Conservation (phyloP, 257 asterid genomes). For the Fraxinus anomala region DNA sequence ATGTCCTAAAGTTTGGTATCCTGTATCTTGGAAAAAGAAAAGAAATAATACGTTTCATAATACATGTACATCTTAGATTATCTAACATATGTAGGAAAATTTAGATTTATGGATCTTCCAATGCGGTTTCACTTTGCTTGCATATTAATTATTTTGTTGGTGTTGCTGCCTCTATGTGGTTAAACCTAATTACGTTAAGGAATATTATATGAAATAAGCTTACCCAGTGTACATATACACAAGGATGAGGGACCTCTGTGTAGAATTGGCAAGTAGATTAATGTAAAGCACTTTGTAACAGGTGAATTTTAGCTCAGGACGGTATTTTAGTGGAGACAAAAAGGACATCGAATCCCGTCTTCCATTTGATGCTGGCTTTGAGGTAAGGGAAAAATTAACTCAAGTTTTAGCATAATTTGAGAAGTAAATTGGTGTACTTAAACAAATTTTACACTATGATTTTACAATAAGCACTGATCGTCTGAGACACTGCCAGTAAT, state of each 20-base stretch:
- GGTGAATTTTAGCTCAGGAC: constrained; percentile 98
- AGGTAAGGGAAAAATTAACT: constrained; percentile 44
- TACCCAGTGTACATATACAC: not conserved
- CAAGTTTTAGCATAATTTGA: not conserved
- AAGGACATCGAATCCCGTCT: constrained; percentile 65
- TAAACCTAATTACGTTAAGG: not conserved
- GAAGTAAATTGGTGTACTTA: not conserved
- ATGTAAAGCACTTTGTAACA: constrained; percentile 36
- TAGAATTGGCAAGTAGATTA: constrained; percentile 26
- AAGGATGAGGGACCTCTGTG: constrained; percentile 8
- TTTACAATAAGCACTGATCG: not conserved
- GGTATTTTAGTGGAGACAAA: constrained; percentile 73
- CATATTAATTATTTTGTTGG: constrained; percentile 3
- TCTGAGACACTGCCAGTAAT: not conserved
- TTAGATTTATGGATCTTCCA: not conserved
- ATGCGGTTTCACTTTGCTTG: not conserved
- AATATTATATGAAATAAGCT: not conserved
- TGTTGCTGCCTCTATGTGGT: constrained; percentile 14
- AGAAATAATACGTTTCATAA: not conserved
- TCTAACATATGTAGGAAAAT: not conserved
- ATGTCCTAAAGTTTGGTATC: not conserved
- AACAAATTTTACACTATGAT: not conserved
- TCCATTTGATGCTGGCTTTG: constrained; percentile 97
- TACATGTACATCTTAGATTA: not conserved
- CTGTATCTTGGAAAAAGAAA: not conserved